Base-by-base conservation (phyloP, 345 rosid species). In the Gossypium ekmanianum region DNA sequence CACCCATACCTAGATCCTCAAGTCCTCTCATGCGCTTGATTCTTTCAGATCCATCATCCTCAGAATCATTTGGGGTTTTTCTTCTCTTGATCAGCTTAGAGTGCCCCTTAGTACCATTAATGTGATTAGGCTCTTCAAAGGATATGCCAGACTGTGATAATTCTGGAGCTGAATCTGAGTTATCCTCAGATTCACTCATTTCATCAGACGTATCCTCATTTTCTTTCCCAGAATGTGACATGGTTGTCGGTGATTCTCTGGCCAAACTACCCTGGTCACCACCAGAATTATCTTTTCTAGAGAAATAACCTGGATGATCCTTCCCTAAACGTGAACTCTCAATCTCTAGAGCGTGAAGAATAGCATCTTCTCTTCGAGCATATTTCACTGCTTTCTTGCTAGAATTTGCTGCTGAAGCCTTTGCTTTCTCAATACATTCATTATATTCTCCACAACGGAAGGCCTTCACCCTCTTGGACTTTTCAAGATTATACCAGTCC, bases 21-120 rank as follows among this genome's bases (percentile, higher is more conserved):
- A 92, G 97, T 65, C 98, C 99, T 90, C 94, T 92, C 99, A 96
- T 96, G 7, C 99, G 91, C 90, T 92, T 90, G 76, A 77, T 87
- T 72, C 97, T 92, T 86, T 87, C 98, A 44, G 84, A 86, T 76
- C 99, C 99, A 87, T 95, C 99, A 82, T 92, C 99, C 85, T 93
- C 98, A 0, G 97, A 96, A 82, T 92, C 98, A 83, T 92, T 96
- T 13, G 97, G 97, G n/a, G 97, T 96, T 83, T 86, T 89, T 83
- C 97, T 92, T 78, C 97, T 90, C 87, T 83, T 88, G 72, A 77
- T 88, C 58, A 76, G 84, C 72, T 73, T 67, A 77, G 91, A 52
- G 66, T 81, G 91, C 79, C 77, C 83, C 84, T 86, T 91, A 57
- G 78, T 75, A 79, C 81, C 82, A 78, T 76, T 82, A 18, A 50